Percentiles rank a stretch among this genome's conserved stretches.
phyloP scores from a whole-genome alignment of 768 basidiomycete species.

The Lentinula boryana region DNA sequence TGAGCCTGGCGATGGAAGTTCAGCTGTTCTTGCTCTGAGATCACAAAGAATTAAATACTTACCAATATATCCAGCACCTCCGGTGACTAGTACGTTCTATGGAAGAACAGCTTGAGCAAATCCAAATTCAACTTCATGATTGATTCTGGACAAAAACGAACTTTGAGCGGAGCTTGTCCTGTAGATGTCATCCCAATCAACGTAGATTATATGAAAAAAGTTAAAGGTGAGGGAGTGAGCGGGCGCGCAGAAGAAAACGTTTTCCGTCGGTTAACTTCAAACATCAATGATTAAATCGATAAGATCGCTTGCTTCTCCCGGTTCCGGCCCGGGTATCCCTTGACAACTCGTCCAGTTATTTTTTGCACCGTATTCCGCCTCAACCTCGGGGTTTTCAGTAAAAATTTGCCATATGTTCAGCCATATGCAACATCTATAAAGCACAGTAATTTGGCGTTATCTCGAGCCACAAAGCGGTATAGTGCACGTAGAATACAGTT shows the following conservation, averaged over 20 bases:
- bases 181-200: conserved; percentile 41
- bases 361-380: background rate
- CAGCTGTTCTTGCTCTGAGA: background rate
- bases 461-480: no score
- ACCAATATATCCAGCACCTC: conserved; percentile 92
- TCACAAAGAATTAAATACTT: conserved; percentile 10
- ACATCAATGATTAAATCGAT: background rate
- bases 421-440: no score
- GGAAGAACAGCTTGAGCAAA: no score
- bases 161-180: conserved; percentile 67
- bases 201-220: background rate
- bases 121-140: conserved; percentile 10
- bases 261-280: background rate
- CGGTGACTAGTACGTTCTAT: conserved; percentile 64
- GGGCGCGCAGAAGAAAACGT: background rate
- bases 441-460: no score
- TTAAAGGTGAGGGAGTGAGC: background rate
- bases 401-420: no score
- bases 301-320: background rate
- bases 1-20: conserved; percentile 52
- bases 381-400: background rate
- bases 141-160: conserved; percentile 39
- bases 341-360: background rate
- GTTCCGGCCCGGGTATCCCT: background rate
- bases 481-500: no score